Base-by-base conservation (phyloP, 2,329 filamentous ascomycete genomes). In the Exophiala lecanii-corni region DNA sequence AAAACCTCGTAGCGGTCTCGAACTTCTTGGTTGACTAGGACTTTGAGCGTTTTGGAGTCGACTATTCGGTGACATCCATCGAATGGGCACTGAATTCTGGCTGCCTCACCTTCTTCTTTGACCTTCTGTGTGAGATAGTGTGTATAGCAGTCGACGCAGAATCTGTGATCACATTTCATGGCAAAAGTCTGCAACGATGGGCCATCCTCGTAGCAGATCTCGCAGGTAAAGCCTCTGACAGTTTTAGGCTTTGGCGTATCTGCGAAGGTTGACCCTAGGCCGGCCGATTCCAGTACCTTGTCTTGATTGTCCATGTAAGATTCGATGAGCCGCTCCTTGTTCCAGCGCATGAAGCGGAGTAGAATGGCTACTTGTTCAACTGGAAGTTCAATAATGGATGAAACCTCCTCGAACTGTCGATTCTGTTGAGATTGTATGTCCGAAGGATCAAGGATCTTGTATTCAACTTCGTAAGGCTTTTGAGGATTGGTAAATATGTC, bases 101-200 rank as follows among this genome's bases (percentile, higher is more conserved):
- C 89, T 1, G 92, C 91, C 65, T 98, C 92, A 26, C 92, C 92
- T 65, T 98, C 92, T 55, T 92, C 89, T 42, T 83, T 82, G 55
- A 98, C 95, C 72, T 98, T 98, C 58, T 94, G 89, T 1, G 74
- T 78, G 18, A 98, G 70, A 59, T 98, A 98, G 39, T 95, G 89
- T 18, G 82, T 76, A 62, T 96, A 98, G 69, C 92, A 98, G 58
- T 88, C 79, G 23, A 89, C 81, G 57, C 92, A 98, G 64, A 92
- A 98, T 38, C 92, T 79, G 64, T 98, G 92, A 1, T 83, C 87
- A 63, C 92, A 98, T 60, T 87, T 94, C 78, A 98, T 87, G 18
- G 91, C 88, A 66, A 96, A 97, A 2, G 86, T 89, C 62, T 86
- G 65, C 15, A 96, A 68, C 1, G 78, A 81, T 0, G 80, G 73